Evolutionary conservation across 495 filamentous ascomycete genomes (phyloP).

Genomic region (Aspergillus cristatus): DNA sequence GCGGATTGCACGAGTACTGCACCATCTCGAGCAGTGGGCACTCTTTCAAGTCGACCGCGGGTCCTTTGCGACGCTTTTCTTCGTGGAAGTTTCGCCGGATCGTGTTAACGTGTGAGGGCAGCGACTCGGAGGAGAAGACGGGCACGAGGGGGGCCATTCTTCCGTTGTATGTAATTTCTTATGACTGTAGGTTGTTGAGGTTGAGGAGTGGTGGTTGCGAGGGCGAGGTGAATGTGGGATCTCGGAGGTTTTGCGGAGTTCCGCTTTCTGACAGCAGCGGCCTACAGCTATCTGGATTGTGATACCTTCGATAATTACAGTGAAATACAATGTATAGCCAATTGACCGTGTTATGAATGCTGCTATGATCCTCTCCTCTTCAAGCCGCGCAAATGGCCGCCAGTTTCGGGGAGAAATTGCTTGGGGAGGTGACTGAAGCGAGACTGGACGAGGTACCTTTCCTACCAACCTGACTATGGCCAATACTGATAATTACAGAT

Average conservation of each 20-base stretch:
- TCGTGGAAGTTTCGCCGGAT: conserved; percentile 32
- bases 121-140: conserved; percentile 28
- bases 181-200: background rate
- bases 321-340: no score
- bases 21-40: conserved; percentile 70
- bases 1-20: conserved; percentile 68
- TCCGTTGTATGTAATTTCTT: background rate
- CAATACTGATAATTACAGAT: conserved; percentile 20
- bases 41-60: conserved; percentile 46
- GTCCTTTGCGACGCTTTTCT: conserved; percentile 35
- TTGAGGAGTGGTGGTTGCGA: no score
- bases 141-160: conserved; percentile 36
- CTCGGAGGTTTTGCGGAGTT: no score
- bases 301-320: no score
- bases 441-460: conserved; percentile 52
- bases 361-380: no score
- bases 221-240: no score
- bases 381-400: conserved; percentile 27
- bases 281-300: no score
- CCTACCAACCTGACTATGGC: no score
- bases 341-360: no score
- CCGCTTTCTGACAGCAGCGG: no score
- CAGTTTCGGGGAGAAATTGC: conserved; percentile 49
- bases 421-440: conserved; percentile 56
- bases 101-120: conserved; percentile 34